phyloP scores from a whole-genome alignment of 2,329 filamentous ascomycete genomes.

The Alternaria novae-zelandiae region DNA sequence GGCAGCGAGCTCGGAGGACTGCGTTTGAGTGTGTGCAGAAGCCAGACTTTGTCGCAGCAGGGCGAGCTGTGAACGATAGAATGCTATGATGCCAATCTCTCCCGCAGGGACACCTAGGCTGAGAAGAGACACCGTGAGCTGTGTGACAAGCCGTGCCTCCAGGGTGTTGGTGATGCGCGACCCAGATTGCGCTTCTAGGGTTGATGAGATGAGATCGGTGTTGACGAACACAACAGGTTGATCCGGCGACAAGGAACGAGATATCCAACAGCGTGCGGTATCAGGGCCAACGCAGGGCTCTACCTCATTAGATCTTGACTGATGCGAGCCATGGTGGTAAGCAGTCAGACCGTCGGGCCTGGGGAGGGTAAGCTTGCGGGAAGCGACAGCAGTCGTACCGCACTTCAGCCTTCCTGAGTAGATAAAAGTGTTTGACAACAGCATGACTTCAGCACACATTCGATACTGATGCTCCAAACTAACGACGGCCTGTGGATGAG shows the following conservation, averaged over 20 bases:
- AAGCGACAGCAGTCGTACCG: constrained; percentile 77
- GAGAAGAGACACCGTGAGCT: constrained; percentile 82
- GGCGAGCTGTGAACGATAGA: constrained; percentile 91
- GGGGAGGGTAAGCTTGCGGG: constrained; percentile 71
- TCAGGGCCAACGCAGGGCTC: constrained; percentile 59
- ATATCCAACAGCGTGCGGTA: constrained; percentile 72
- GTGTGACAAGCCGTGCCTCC: constrained; percentile 79
- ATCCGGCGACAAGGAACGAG: constrained; percentile 70
- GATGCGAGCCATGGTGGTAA: constrained; percentile 40
- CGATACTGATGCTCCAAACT: constrained; percentile 96
- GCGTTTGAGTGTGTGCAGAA: constrained; percentile 52
- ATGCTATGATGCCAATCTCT: constrained; percentile 93
- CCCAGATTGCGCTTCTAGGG: constrained; percentile 72
- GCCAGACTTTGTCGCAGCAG: constrained; percentile 77
- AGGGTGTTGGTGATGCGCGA: constrained; percentile 86
- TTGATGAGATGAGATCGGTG: constrained; percentile 74
- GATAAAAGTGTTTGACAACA: constrained; percentile 88
- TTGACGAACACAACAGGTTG: constrained; percentile 86
- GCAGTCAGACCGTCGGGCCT: constrained; percentile 43
- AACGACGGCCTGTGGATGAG: constrained; percentile 84
- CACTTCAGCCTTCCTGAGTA: constrained; percentile 92
- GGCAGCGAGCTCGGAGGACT: constrained; percentile 52
- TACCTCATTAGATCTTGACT: constrained; percentile 9
- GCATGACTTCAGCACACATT: constrained; percentile 98
- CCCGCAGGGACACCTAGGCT: constrained; percentile 73